Base-by-base conservation (phyloP, 208 protist species). In the Crithidia expoeki region DNA sequence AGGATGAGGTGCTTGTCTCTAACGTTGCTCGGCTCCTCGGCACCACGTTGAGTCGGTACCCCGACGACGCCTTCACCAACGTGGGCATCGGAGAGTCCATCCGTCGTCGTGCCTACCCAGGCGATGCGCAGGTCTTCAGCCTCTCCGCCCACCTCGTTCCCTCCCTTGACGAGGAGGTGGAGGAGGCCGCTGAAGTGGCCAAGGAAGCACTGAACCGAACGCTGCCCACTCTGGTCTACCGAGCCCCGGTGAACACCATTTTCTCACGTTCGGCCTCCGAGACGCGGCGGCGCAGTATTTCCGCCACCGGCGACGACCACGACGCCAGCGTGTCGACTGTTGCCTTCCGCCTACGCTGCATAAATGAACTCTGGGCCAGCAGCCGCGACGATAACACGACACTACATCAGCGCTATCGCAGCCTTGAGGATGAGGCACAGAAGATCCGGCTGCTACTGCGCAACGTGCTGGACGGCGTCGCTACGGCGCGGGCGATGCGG, bases 391-490 rank as follows among this genome's bases (percentile, higher is more conserved):
- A 95, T 28, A 97, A 97, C 65, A 81, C 76, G 2, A 38, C 78
- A 19, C 87, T 97, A 81, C 90, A 97, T 64, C 77, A 86, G 47
- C 83, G 92, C 47, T 95, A 85, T 61, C 83, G 92, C 34, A 38
- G 52, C 2, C 69, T 92, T n/a, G 74, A 83, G 44, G 80, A 88
- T 63, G 70, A 88, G 66, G 36, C 84, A 12, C 84, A 80, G 36
- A 58, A 68, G 17, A 78, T 70, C 27, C 81, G 84, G 51, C 60
- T 93, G 34, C 66, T 97, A 28, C 55, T 97, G 49, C 69, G 80
- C 40, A 93, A 93, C 60, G 52, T 95, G 40, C 70, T 95, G 1
- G 93, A 95, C 60, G 88, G 85, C 36, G 74, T 97, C 46, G 89
- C 89, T 34, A 83, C 80, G 11, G 80, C 87, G 14, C 86, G 93